phyloP scores from a whole-genome alignment of 2,329 filamentous ascomycete species.

The Tolypocladium inflatum region DNA sequence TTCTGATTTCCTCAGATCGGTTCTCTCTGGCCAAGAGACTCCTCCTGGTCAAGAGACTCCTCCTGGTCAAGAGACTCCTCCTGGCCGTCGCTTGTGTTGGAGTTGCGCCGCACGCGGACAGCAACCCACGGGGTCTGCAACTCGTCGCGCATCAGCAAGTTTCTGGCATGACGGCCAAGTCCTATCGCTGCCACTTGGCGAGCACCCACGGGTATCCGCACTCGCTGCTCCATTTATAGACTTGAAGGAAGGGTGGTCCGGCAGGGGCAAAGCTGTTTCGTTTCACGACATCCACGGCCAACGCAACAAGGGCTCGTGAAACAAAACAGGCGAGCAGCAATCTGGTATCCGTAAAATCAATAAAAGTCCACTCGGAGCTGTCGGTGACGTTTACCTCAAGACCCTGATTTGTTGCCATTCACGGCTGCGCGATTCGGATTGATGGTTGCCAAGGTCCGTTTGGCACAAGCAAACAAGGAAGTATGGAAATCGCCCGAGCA shows the following conservation, averaged over 20 bases:
- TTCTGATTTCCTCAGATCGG: too few species aligned
- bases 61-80: too few species aligned
- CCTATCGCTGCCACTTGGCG: neutral
- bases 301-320: neutral
- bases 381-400: neutral
- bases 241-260: neutral
- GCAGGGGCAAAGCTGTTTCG: neutral
- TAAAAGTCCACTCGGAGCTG: neutral
- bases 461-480: neutral
- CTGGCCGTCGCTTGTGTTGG: too few species aligned
- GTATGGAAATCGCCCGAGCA: neutral
- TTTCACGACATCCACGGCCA: neutral
- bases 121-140: neutral
- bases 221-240: neutral
- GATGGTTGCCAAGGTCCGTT: neutral
- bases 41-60: too few species aligned
- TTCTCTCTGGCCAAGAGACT: too few species aligned
- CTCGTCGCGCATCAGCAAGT: neutral
- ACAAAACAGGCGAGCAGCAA: too few species aligned
- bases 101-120: neutral
- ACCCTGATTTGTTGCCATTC: neutral
- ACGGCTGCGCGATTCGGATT: neutral
- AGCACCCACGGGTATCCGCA: neutral
- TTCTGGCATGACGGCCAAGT: neutral
- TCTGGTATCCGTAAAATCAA: neutral